These are phyloP conservation scores for Manihot esculenta DNA, from an alignment of 441 rosid genomes.

Conservation along the genomic window DNA sequence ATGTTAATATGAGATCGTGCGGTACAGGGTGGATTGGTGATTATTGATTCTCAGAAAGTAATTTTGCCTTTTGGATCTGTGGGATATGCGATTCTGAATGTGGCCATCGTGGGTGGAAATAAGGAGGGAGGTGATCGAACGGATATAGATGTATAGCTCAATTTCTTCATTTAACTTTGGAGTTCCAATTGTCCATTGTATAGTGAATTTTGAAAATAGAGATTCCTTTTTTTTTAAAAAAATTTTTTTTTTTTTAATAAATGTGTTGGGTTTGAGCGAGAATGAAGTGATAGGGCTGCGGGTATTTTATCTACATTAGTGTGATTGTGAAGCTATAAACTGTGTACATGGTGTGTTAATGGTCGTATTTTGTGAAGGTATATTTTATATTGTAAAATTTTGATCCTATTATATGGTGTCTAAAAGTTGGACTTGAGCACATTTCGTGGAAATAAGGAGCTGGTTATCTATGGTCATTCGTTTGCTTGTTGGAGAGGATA, in stretches of 20 bases:
- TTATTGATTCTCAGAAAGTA: conserved; percentile 14
- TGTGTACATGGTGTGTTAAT: conserved; percentile 1
- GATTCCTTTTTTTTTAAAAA: neutral
- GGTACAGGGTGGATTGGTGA: neutral
- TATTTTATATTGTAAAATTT: conserved; percentile 1
- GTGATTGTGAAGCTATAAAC: conserved; percentile 13
- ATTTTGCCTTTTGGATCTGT: conserved; percentile 29
- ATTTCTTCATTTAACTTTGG: conserved; percentile 3
- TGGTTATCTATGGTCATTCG: conserved; percentile 7
- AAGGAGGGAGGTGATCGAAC: neutral
- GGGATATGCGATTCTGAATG: conserved; percentile 19
- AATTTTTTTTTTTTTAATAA: conserved; percentile 9
- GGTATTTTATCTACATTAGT: conserved; percentile 3
- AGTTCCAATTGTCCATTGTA: conserved; percentile 12
- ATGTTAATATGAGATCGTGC: conserved; percentile 27
- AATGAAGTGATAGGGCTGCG: neutral
- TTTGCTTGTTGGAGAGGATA: conserved; percentile 20
- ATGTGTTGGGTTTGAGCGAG: conserved; percentile 24
- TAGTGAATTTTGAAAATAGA: conserved; percentile 5
- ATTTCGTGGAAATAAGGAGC: conserved; percentile 17
- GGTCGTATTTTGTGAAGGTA: neutral
- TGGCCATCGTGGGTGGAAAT: neutral
- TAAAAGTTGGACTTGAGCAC: conserved; percentile 5
- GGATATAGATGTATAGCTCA: neutral
- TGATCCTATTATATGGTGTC: neutral